Evolutionary conservation across 345 rosid genomes (phyloP).

Genomic region (Carallia pectinifolia): DNA sequence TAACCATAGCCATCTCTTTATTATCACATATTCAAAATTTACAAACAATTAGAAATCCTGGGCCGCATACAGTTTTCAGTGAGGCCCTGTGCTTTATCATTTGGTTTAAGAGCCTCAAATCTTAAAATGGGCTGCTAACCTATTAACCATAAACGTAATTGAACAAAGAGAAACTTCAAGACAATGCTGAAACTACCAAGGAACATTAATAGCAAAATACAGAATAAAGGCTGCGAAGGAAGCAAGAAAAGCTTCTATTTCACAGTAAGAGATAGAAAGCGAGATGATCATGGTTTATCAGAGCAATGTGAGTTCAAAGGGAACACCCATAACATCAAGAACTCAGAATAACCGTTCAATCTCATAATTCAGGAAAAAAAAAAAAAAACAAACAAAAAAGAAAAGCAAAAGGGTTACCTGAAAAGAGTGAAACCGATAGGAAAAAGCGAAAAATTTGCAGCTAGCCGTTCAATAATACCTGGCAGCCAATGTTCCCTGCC

Average conservation of each 20-base stretch:
- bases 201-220: background rate
- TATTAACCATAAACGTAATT: too few relatives aligned
- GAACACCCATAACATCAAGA: slow-evolving; percentile 13
- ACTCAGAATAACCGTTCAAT: slow-evolving; percentile 19
- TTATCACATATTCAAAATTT: background rate
- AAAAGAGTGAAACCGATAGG: slow-evolving; percentile 18
- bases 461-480: slow-evolving; percentile 1
- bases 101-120: slow-evolving; percentile 4
- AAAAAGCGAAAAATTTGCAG: slow-evolving; percentile 16
- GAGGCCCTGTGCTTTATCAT: slow-evolving; percentile 6
- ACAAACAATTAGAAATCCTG: background rate
- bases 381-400: background rate
- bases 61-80: background rate
- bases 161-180: background rate
- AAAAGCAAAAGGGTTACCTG: slow-evolving; percentile 26
- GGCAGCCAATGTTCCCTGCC: slow-evolving; percentile 12
- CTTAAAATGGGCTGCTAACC: background rate
- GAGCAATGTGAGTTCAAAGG: background rate
- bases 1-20: background rate
- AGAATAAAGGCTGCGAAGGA: background rate
- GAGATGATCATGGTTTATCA: too few relatives aligned
- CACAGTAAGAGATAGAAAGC: too few relatives aligned
- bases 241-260: too few relatives aligned
- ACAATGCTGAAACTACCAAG: background rate
- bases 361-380: slow-evolving; percentile 6